Base-by-base conservation (phyloP, 1,284 basidiomycete species). In the Cutaneotrichosporon cutaneum region DNA sequence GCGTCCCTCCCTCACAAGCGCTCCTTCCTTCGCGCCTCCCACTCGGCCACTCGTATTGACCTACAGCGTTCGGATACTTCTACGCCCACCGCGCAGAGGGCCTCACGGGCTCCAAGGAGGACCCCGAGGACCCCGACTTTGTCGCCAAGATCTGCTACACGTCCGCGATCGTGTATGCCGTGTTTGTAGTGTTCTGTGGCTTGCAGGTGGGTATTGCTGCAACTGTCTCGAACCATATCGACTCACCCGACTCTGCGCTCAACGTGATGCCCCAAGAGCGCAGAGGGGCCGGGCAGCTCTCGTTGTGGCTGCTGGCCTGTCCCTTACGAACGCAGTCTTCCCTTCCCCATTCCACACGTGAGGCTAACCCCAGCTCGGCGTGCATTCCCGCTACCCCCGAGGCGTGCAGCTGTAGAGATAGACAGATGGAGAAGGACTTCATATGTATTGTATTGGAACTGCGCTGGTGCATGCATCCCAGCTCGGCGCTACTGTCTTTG, bases 141-240 rank as follows among this genome's bases (percentile, higher is more conserved):
- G 80, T 80, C 21, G 82, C 82, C 8, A 72, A 68, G 57, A 80
- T 80, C 11, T 83, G 82, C 70, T 85, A 84, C 67, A 70, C 76
- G 30, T 81, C 82, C 6, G 82, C 82, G 0, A 64, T 82, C 21
- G 75, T 84, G 51, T 85, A 84, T 61, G 78, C 78, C 18, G 78
- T 65, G 2, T 82, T 84, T 66, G 72, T 83, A 24, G 78, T 72
- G 5, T 83, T 84, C 70, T 85, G 83, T 66, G 80, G 80, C 21
- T 77, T 82, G 58, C 83, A 85, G 72, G 81, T 81, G 65, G 63
- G 74, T 74, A 2, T 33, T n/a, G 30, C 21, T 27, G n/a, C n/a
- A n/a, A n/a, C n/a, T n/a, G n/a, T n/a, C 30, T 30, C 9, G 30
- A 4, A 4, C 4, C 5, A 30, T 4, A 9, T 30, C 30, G 9